Evolutionary conservation across 139 green algal species (phyloP), one percentile per base, ranked within the genome.

Genomic region (Chlorella sp.): DNA sequence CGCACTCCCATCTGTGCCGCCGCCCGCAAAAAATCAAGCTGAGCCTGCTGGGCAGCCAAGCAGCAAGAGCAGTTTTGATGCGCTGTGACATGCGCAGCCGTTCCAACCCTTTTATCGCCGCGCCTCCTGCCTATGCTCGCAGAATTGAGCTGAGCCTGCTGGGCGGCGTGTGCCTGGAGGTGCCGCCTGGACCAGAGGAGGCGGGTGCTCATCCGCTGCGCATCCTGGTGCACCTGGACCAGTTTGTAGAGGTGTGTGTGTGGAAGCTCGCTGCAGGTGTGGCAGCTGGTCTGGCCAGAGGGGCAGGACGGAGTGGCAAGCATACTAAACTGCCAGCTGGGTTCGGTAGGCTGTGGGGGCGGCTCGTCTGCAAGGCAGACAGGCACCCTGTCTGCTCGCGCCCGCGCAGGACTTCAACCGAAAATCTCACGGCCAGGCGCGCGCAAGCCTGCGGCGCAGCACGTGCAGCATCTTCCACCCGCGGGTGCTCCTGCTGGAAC

Each of bases 111-210:
- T 19, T 20, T 24, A 19, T 20, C 26, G 16, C 41, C 41, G 2
- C 13, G 26, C 26, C 72, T n/a, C 14, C 43, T 41, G 30, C 13
- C 30, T 9, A 1, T 9, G 11, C 1, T 4, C 24, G 16, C 67
- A 78, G 72, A 44, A 46, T 78, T 32, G 72, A 78, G 72, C 72
- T 78, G 43, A 40, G 28, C 26, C 14, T 60, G 72, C 44, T 78
- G 43, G 40, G 56, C 11, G 72, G 72, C 11, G 43, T 48, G 1
- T 78, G 72, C 43, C 43, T 78, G 30, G 30, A 78, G 72, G 8
- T 60, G 72, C 70, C 70, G 17, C 38, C 68, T 11, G 40, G 65
- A 32, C 13, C 28, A 36, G 62, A 32, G 26, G 16, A n/a, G 32
- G 32, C 13, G 7, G 46, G 46, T 11, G 11, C 8, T 11, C 46